Evolutionary conservation across 2,329 filamentous ascomycete genomes (phyloP).

Genomic region (Dactylellina drechsleri): DNA sequence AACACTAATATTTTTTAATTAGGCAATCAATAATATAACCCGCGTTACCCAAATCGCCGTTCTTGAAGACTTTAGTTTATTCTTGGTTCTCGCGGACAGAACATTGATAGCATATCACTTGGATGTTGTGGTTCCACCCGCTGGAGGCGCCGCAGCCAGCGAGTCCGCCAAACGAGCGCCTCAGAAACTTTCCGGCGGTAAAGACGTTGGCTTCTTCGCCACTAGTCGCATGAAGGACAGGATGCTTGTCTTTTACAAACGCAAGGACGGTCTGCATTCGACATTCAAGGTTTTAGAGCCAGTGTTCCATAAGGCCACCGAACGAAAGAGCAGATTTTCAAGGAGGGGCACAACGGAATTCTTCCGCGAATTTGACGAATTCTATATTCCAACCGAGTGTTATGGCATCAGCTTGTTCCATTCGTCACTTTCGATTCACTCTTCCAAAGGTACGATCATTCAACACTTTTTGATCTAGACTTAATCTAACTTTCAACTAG

Average conservation of each 20-base stretch:
- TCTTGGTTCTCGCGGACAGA: constrained; percentile 90
- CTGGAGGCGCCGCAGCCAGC: constrained; percentile 53
- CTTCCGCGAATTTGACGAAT: constrained; percentile 98
- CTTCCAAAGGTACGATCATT: constrained; percentile 73
- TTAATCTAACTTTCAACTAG: constrained; percentile 42
- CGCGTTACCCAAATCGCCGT: constrained; percentile 93
- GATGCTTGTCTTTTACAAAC: constrained; percentile 95
- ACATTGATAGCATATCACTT: constrained; percentile 92
- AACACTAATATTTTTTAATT: constrained; percentile 64
- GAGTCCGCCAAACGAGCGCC: constrained; percentile 72
- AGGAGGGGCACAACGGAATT: constrained; percentile 82
- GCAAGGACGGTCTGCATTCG: constrained; percentile 88
- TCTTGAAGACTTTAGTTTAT: constrained; percentile 93
- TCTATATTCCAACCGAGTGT: constrained; percentile 96
- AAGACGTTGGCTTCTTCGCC: constrained; percentile 96
- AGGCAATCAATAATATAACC: constrained; percentile 72
- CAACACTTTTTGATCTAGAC: neutral
- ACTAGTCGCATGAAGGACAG: constrained; percentile 97
- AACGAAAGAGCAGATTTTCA: constrained; percentile 79
- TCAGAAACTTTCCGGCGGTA: constrained; percentile 83
- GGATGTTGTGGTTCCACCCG: constrained; percentile 75
- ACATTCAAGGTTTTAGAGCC: constrained; percentile 98
- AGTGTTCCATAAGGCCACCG: constrained; percentile 89
- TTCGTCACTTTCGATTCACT: constrained; percentile 89
- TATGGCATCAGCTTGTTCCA: constrained; percentile 97